Evolutionary conservation across 805 yeast species (phyloP), one percentile per base, ranked within the genome.

Genomic region (Kurtzmaniella cleridarum): DNA sequence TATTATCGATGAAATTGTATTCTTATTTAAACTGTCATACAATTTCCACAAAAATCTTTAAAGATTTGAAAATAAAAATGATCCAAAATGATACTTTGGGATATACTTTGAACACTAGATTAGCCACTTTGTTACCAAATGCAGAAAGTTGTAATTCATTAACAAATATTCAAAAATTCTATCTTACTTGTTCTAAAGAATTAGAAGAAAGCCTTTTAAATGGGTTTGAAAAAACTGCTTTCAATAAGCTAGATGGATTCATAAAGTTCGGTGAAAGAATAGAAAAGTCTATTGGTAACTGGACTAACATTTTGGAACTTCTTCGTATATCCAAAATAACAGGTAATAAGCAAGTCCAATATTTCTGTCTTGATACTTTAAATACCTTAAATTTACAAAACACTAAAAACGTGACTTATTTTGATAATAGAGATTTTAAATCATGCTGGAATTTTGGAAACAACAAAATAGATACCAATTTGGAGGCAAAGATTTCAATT

Each of bases 1-100:
- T 86, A 7, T 85, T 93, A 90, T 63, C 89, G 27, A 70, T 84
- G 35, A 70, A 77, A 24, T 53, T 87, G 2, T 85, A 84, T 57
- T 66, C 75, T 12, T 53, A 69, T 14, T 51, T 87, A 7, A 88
- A 88, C 35, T 64, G 78, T 8, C 66, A 67, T 26, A 54, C 72
- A 1, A 56, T 66, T 31, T 81, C 90, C 0, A 48, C 57, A 27
- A 53, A 57, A 6, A 75, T 78, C 34, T 88, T 74, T 55, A 57
- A 70, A 12, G 52, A 66, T 1, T 58, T 90, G 37, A 76, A 78
- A 28, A 75, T 88, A 48, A 86, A 84, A 52, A 79, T 81, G 62
- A 59, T 89, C 7, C 98, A 91, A 59, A 66, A 72, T 36, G 96
- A 90, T 51, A 75, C 86, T 0, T 56, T 84, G 34, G 74, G 81